Evolutionary conservation across 164 flowering plant genomes (phyloP).

Genomic region (Platanus orientalis): DNA sequence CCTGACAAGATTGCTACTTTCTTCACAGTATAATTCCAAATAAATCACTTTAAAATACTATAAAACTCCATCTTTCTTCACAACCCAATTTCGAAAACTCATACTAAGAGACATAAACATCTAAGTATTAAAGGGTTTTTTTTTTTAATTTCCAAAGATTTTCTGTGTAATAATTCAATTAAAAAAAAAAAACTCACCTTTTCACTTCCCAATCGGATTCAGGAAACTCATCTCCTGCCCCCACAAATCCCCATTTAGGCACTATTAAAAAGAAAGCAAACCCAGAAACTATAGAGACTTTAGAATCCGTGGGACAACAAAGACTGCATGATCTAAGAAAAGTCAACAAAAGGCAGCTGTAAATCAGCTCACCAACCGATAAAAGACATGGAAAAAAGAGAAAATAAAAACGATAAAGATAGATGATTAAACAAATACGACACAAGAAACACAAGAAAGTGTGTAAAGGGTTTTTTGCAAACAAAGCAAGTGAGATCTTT

Average conservation of each 20-base stretch:
- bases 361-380: not conserved
- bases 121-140: no score
- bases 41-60: not conserved
- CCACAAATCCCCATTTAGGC: not conserved
- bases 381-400: not conserved
- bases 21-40: no score
- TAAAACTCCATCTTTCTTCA: not conserved
- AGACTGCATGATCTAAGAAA: not conserved
- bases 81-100: no score
- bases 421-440: no score
- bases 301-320: not conserved
- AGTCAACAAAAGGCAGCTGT: constrained; percentile 1
- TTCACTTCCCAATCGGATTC: not conserved
- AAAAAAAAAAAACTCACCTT: constrained; percentile 8
- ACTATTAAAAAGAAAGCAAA: not conserved
- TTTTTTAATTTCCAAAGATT: no score
- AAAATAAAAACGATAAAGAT: not conserved
- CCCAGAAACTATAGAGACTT: not conserved
- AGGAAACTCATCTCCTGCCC: not conserved
- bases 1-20: no score
- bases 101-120: not conserved
- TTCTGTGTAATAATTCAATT: no score
- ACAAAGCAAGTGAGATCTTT: no score
- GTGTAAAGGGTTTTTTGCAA: no score
- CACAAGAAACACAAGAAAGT: no score